A percentile compares a stretch with the other conserved stretches of the same genome.
Conservation (phyloP, 73 alveolate species). For the Symbiodinium natans region DNA sequence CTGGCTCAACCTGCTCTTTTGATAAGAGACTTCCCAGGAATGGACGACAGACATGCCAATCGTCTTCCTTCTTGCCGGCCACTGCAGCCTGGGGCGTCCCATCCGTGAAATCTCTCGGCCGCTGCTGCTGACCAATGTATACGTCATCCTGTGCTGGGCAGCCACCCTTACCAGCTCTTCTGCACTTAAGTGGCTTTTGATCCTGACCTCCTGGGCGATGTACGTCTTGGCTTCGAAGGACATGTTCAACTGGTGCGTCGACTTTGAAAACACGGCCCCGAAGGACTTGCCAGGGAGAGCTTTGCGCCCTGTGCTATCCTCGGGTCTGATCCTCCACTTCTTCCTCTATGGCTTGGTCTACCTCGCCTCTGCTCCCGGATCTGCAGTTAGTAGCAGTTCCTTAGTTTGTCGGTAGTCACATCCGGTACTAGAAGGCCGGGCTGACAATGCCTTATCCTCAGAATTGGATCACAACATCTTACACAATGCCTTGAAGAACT, state of each 20-base stretch:
- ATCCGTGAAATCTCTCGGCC: conserved; percentile 7
- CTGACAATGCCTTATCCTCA: too few species aligned
- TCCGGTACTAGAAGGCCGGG: too few species aligned
- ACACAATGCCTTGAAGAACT: too few species aligned
- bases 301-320: background rate
- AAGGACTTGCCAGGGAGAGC: background rate
- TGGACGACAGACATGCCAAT: background rate
- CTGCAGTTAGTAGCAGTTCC: background rate
- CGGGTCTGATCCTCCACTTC: background rate
- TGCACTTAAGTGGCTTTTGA: background rate
- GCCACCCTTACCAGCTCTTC: background rate
- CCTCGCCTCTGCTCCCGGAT: background rate
- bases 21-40: background rate
- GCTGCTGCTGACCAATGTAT: conserved; percentile 1
- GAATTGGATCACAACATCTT: too few species aligned
- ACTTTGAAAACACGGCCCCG: background rate
- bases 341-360: background rate
- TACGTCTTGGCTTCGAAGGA: background rate
- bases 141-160: conserved; percentile 2
- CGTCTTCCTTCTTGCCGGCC: background rate
- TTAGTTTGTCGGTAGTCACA: too few species aligned
- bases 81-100: conserved; percentile 6
- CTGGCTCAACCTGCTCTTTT: too few species aligned
- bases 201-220: background rate
- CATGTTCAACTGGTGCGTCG: background rate